Conservation (phyloP, 2,329 filamentous ascomycete species). For the Hypomyces rosellus region DNA sequence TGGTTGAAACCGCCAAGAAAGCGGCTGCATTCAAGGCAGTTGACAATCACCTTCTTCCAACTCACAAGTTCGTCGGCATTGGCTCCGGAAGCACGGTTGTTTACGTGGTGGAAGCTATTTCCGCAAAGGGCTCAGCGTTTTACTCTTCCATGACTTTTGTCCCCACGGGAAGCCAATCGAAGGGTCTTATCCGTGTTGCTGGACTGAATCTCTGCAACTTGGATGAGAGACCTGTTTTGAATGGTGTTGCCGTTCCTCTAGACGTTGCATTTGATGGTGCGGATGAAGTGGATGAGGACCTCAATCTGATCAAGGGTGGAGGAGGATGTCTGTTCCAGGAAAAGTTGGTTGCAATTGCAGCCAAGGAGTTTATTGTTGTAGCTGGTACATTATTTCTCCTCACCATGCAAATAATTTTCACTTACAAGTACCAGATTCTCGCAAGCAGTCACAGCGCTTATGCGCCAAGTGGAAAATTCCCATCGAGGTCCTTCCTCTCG, state of each 20-base stretch:
- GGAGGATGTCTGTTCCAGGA: slow-evolving; percentile 98
- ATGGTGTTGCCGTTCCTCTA: slow-evolving; percentile 44
- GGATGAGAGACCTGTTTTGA: slow-evolving; percentile 57
- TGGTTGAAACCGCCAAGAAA: slow-evolving; percentile 68
- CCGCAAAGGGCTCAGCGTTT: slow-evolving; percentile 47
- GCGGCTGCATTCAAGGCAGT: slow-evolving; percentile 70
- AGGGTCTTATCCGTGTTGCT: slow-evolving; percentile 74
- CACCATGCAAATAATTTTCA: neutral
- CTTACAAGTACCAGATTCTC: slow-evolving; percentile 56
- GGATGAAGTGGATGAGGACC: slow-evolving; percentile 88
- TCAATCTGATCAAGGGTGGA: slow-evolving; percentile 97
- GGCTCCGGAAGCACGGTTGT: slow-evolving; percentile 77
- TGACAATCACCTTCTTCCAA: slow-evolving; percentile 59
- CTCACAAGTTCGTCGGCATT: slow-evolving; percentile 65
- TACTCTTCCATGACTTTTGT: slow-evolving; percentile 71
- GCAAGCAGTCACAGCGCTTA: slow-evolving; percentile 76
- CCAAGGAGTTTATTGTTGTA: slow-evolving; percentile 81
- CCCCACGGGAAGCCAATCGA: slow-evolving; percentile 87
- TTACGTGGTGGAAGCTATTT: slow-evolving; percentile 79
- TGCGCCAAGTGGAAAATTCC: slow-evolving; percentile 80
- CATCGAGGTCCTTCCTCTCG: slow-evolving; percentile 86
- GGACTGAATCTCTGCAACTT: slow-evolving; percentile 73
- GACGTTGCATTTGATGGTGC: slow-evolving; percentile 95
- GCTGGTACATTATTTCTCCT: slow-evolving; percentile 47
- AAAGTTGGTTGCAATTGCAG: slow-evolving; percentile 83